Conservation (phyloP, 768 basidiomycete species). For the Kwoniella europaea region DNA sequence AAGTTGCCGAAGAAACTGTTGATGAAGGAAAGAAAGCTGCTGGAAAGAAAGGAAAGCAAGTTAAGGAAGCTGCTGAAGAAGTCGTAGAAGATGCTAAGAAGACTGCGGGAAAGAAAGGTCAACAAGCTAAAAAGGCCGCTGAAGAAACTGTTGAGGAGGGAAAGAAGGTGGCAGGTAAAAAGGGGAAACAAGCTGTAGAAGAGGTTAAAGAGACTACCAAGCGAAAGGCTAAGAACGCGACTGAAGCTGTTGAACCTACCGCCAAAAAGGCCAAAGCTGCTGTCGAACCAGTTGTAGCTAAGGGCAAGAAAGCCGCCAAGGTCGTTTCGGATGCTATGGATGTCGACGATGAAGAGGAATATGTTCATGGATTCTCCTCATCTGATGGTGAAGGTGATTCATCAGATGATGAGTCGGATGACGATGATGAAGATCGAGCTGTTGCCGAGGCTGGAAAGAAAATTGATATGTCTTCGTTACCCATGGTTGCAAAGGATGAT, state of each 20-base stretch:
- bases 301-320: slow-evolving; percentile 43
- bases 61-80: slow-evolving; percentile 20
- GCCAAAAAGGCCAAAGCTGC: slow-evolving; percentile 30
- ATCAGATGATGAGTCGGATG: slow-evolving; percentile 66
- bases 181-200: slow-evolving; percentile 20
- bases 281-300: slow-evolving; percentile 21
- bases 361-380: slow-evolving; percentile 64
- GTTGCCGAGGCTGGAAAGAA: slow-evolving; percentile 54
- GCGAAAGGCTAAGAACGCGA: slow-evolving; percentile 28
- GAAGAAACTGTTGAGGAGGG: slow-evolving; percentile 27
- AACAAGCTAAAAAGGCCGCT: slow-evolving; percentile 18
- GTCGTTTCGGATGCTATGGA: slow-evolving; percentile 28
- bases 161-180: slow-evolving; percentile 29
- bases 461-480: slow-evolving; percentile 74
- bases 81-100: slow-evolving; percentile 18
- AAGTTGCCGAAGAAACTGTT: slow-evolving; percentile 20
- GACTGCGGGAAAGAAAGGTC: slow-evolving; percentile 29
- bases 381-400: slow-evolving; percentile 61
- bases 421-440: slow-evolving; percentile 64
- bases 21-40: slow-evolving; percentile 31
- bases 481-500: slow-evolving; percentile 88
- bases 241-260: slow-evolving; percentile 22
- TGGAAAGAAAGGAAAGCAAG: slow-evolving; percentile 28
- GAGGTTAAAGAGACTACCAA: slow-evolving; percentile 28
- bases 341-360: slow-evolving; percentile 46